Base-by-base conservation (phyloP, 805 yeast genomes). In the Cyberlindnera nakhonratchasimensis region DNA sequence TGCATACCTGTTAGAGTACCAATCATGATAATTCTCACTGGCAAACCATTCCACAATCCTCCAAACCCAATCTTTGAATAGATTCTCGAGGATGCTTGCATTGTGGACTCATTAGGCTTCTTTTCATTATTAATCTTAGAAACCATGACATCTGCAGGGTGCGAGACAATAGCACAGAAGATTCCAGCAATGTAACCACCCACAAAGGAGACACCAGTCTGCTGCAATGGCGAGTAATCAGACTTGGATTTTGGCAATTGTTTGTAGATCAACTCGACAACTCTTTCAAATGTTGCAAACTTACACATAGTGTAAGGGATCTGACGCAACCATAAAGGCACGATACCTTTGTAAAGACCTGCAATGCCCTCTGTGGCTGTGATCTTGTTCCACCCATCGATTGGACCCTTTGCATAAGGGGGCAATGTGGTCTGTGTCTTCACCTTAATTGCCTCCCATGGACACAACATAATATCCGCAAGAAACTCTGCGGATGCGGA, bases 131-230 rank as follows among this genome's bases (percentile, higher is more conserved):
- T 90, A 58, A 93, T 79, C 74, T 89, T 86, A 37, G 96, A 86
- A 20, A 91, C 98, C 96, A 93, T 82, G 25, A 91, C 97, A 66
- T 91, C 99, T n/a, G 98, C 98, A 17, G 99, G 99, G 65, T 93
- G 97, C 21, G 97, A 90, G 14, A 90, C 93, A 39, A 85, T 70
- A 7, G 99, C 98, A 72, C 97, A 91, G 70, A 90, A 79, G 42
- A 93, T 82, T 81, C 98, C 99, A 10, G 98, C 99, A 61, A 91
- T 77, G 70, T 91, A 91, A 63, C 99, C 98, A 65, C 96, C 96
- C 36, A 81, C 71, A 70, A 91, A 93, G 19, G 96, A 87, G 30
- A 93, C 96, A 39, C 96, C 95, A 18, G 96, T 91, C 67, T 93
- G 97, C 58, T 83, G 82, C 32, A 81, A 52, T 32, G 80, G 65